Evolutionary conservation across 352 stramenopile genomes (phyloP).

Genomic region (Pilasporangium apinafurcum): DNA sequence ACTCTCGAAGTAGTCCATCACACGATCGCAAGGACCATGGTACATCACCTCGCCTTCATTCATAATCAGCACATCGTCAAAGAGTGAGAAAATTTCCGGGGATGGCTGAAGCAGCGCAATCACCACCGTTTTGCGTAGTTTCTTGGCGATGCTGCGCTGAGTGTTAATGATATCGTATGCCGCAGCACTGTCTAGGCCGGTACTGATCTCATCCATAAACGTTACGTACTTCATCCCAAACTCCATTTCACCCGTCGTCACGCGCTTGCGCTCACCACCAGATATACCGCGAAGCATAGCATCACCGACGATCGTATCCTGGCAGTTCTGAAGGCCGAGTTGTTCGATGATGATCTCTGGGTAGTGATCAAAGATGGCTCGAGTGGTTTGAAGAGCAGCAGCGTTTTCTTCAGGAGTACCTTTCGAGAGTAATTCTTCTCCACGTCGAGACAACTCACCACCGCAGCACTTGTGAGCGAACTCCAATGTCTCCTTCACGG

Average conservation of each 20-base stretch:
- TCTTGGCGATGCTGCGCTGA: slow-evolving; percentile 36
- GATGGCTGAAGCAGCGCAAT: slow-evolving; percentile 84
- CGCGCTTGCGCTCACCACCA: slow-evolving; percentile 84
- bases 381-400: slow-evolving; percentile 9
- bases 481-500: too few relatives aligned
- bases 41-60: slow-evolving; percentile 35
- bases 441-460: slow-evolving; percentile 17
- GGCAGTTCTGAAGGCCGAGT: too few relatives aligned
- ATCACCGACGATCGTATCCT: slow-evolving; percentile 55
- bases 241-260: slow-evolving; percentile 83
- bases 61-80: slow-evolving; percentile 43
- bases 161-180: slow-evolving; percentile 48
- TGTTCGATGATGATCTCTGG: too few relatives aligned
- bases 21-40: slow-evolving; percentile 35
- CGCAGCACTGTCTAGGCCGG: slow-evolving; percentile 49
- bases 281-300: slow-evolving; percentile 58
- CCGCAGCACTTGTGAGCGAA: slow-evolving; percentile 73
- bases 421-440: slow-evolving; percentile 31
- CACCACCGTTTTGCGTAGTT: slow-evolving; percentile 40
- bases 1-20: slow-evolving; percentile 65
- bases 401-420: slow-evolving; percentile 24
- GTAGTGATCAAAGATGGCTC: slow-evolving; percentile 17
- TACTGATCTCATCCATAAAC: slow-evolving; percentile 78
- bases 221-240: slow-evolving; percentile 67
- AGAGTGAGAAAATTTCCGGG: slow-evolving; percentile 39